Evolutionary conservation across 306 rosid genomes (phyloP).

Genomic region (Quercus aquifolioides): DNA sequence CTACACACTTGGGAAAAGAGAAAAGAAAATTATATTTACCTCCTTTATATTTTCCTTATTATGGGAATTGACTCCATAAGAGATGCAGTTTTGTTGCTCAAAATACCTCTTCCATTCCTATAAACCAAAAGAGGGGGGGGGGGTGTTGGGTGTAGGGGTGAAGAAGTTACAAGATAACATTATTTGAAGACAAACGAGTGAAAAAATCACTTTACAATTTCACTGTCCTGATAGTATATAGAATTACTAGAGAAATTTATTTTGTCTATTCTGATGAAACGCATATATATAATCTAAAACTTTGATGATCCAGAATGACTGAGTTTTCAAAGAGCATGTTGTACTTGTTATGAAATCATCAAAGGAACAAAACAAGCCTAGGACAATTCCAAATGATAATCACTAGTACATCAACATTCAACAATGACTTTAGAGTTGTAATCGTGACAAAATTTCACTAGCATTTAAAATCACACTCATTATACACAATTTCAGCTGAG

Average conservation of each 20-base stretch:
- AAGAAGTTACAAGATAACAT: not conserved
- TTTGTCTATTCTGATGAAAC: not conserved
- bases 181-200: not conserved
- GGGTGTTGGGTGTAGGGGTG: not conserved
- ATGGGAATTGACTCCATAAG: conserved; percentile 79
- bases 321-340: too few species aligned
- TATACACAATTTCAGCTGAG: too few species aligned
- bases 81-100: conserved; percentile 43
- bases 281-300: not conserved
- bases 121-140: not conserved
- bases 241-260: not conserved
- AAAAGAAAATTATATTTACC: conserved; percentile 46
- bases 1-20: conserved; percentile 8
- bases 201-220: not conserved
- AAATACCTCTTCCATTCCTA: conserved; percentile 71
- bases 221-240: not conserved
- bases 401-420: too few species aligned
- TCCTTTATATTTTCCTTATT: conserved; percentile 65
- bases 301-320: too few species aligned
- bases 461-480: too few species aligned
- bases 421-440: too few species aligned
- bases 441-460: too few species aligned
- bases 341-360: too few species aligned
- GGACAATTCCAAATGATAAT: too few species aligned
- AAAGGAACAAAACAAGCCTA: too few species aligned